Evolutionary conservation across 345 rosid genomes (phyloP), one percentile per base, ranked within the genome.

Genomic region (Aquilaria malaccensis): DNA sequence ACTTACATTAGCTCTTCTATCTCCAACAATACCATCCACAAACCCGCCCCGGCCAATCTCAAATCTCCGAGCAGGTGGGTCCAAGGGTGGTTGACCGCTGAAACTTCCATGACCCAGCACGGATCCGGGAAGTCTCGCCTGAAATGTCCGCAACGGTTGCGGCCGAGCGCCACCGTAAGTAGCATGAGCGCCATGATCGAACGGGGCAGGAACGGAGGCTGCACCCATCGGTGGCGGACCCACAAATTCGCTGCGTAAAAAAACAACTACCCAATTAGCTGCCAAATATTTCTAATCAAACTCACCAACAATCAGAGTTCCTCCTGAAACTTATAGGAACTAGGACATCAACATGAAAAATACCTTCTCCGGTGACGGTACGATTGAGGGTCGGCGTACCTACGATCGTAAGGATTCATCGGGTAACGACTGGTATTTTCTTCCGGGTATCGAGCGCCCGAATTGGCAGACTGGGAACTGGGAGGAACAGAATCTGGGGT

Each of bases 281-380:
- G 53, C 3, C 43, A 50, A 3, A 51, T 15, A 22, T 30, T 7
- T 9, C 11, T 14, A n/a, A 37, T 59, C 11, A 31, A 2, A 2
- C 45, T 14, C 15, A 61, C 9, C 33, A 30, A 45, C 51, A 13
- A 58, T 53, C 2, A 60, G 30, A 13, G 12, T 10, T 30, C 61
- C 68, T 55, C 62, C 52, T 47, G 66, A 29, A 33, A 13, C 56
- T 29, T 15, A 15, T 30, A 13, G 9, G 13, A 43, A 29, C 62
- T 31, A 15, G 55, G 7, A 2, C 15, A 22, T 22, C 22, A 22
- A 22, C 22, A 22, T 55, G 7, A 30, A 13, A 30, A 47, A 30
- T 77, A 85, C 97, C 96, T 85, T 63, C 91, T 77, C n/a, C 96
- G 87, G 47, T 79, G 85, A 70, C 89, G 97, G 73, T 88, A 85